Evolutionary conservation across 169 alveolate genomes (phyloP).

Genomic region (Plasmodium relictum): DNA sequence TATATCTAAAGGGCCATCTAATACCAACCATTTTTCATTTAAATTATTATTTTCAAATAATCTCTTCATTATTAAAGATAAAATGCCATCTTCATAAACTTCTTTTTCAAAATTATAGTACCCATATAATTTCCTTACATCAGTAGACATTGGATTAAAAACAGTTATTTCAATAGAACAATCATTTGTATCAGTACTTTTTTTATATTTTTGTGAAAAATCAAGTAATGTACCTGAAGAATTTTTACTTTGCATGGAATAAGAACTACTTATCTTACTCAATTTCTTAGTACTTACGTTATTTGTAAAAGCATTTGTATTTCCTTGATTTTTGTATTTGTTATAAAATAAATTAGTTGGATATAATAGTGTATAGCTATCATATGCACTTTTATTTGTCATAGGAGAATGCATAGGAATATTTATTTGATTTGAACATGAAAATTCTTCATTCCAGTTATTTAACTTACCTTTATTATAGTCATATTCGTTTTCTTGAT

Average conservation of each 20-base stretch:
- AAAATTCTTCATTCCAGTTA: slow-evolving; percentile 6
- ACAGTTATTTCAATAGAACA: slow-evolving; percentile 49
- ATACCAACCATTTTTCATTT: slow-evolving; percentile 96
- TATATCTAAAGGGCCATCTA: slow-evolving; percentile 99
- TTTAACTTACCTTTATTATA: slow-evolving; percentile 17
- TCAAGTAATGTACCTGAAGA: slow-evolving; percentile 37
- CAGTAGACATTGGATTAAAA: slow-evolving; percentile 77
- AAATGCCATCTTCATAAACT: slow-evolving; percentile 71
- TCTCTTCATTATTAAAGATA: slow-evolving; percentile 55
- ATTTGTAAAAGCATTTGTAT: slow-evolving; percentile 29
- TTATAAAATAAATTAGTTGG: slow-evolving; percentile 54
- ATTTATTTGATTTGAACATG: slow-evolving; percentile 20
- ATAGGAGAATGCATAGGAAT: background rate
- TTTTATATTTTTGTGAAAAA: slow-evolving; percentile 34
- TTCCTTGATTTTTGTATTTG: slow-evolving; percentile 40
- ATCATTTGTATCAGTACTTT: slow-evolving; percentile 37
- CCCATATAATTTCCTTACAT: slow-evolving; percentile 58
- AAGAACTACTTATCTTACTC: slow-evolving; percentile 36
- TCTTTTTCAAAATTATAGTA: slow-evolving; percentile 65
- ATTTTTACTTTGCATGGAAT: slow-evolving; percentile 57
- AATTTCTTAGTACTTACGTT: slow-evolving; percentile 6
- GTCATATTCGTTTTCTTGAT: slow-evolving; percentile 14
- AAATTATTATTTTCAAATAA: slow-evolving; percentile 75
- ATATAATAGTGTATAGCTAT: slow-evolving; percentile 41
- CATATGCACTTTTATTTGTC: slow-evolving; percentile 25